Base-by-base conservation (phyloP, 352 stramenopile genomes). In the Phytopythium aichiense region DNA sequence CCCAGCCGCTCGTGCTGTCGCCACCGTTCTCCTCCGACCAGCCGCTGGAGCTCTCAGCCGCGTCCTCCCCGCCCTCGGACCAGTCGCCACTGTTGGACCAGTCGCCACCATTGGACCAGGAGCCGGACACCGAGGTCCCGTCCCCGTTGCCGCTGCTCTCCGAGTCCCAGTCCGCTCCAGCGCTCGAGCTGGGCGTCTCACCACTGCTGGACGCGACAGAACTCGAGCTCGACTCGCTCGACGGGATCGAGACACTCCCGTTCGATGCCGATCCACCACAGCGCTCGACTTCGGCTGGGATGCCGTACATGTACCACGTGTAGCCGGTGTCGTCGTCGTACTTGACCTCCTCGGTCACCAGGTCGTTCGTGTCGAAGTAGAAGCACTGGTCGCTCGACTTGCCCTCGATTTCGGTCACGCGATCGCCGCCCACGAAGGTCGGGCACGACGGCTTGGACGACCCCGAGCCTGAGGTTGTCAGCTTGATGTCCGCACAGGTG, bases 341-440 rank as follows among this genome's bases (percentile, higher is more conserved):
- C 55, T 88, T 81, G 66, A 78, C 71, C 43, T 68, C 56, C 43
- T 69, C 63, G 22, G 68, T 73, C 33, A 70, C 72, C 11, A 88
- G 68, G 43, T 74, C 77, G 30, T 74, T 84, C 8, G 76, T 77
- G 64, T 81, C 71, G 53, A 81, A 88, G 70, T 86, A 88, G 55
- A 79, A 88, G 50, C 78, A 88, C 69, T 82, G 28, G 35, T 78
- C 56, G 38, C 50, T 64, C 22, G 59, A 56, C 53, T 79, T 65
- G 57, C 71, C 60, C 13, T 79, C 64, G 37, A 83, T 72, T 53
- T 69, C 69, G 7, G 76, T 83, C 56, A 86, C 76, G 25, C 76
- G 76, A 59, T 88, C 78, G 9, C 76, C 76, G 7, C 78, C 78
- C 33, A 79, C 64, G 48, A 86, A 88, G 1, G 70, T 69, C 1